Base-by-base conservation (phyloP, 495 filamentous ascomycete species). In the Patellaria atrata region DNA sequence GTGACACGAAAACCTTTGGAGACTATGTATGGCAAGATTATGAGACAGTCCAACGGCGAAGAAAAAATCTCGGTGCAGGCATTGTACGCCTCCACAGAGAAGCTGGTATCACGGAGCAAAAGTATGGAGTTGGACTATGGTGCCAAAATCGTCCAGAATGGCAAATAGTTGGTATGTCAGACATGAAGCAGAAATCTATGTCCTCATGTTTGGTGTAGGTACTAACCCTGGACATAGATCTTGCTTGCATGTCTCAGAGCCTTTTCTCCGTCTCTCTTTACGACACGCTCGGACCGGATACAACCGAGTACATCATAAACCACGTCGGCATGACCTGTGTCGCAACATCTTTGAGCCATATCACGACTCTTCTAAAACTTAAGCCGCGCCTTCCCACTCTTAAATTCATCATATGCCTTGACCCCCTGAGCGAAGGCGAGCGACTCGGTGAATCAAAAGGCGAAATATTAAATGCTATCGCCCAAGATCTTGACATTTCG, bases 61-160 rank as follows among this genome's bases (percentile, higher is more conserved):
- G 82, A 39, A 73, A 77, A 36, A 79, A 85, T 43, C 72, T 97
- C 45, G 89, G 91, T 37, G 80, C 77, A 27, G 89, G 91, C 34
- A 58, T 96, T 33, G 77, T 83, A 28, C 74, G 86, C 57, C 56
- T 96, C 48, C 81, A 92, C 55, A 64, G 78, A 44, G 68, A 71
- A 40, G 62, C 70, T 38, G 79, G 77, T 5, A 63, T 80, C 30
- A 62, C 63, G 6, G 68, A 67, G 21, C 58, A 60, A 30, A 79
- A 87, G 58, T 82, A 89, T 52, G 82, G 77, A 31, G 70, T 96
- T 39, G 89, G 89, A 21, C 60, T 97, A 12, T 97, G 89, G 89
- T 83, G 82, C 37, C 82, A 87, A 61, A 97, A 97, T 56, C 73
- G 89, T 33, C 80, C 87, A 4, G 89, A 97, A 57, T 97, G 89